Conservation (phyloP, 1,139 yeast genomes). For the Pichia sp. region DNA sequence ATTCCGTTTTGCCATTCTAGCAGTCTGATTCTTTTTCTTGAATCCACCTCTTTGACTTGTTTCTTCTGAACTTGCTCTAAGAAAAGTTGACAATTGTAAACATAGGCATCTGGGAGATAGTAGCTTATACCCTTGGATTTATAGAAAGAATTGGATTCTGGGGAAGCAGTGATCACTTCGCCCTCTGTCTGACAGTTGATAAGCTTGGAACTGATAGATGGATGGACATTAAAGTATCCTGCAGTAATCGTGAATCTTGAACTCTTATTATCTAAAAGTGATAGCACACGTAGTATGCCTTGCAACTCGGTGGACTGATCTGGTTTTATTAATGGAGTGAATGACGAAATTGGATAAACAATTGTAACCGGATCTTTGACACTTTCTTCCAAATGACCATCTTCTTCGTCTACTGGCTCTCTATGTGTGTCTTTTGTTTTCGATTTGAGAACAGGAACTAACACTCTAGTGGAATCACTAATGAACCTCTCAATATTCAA, state of each 20-base stretch:
- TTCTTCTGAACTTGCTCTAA: slow-evolving; percentile 41
- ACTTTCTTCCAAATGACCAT: slow-evolving; percentile 40
- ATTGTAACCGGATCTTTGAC: slow-evolving; percentile 45
- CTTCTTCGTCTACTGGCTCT: slow-evolving; percentile 25
- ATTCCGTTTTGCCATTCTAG: slow-evolving; percentile 86
- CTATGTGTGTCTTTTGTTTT: slow-evolving; percentile 15
- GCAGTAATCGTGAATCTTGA: slow-evolving; percentile 89
- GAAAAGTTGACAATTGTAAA: slow-evolving; percentile 69
- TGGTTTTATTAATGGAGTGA: slow-evolving; percentile 68
- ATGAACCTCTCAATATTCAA: slow-evolving; percentile 54
- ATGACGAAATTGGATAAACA: slow-evolving; percentile 91
- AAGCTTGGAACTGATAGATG: slow-evolving; percentile 62
- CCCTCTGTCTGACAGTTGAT: slow-evolving; percentile 61
- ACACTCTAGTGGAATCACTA: slow-evolving; percentile 51
- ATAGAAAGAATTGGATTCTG: slow-evolving; percentile 90
- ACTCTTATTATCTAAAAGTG: slow-evolving; percentile 51
- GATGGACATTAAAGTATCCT: slow-evolving; percentile 91
- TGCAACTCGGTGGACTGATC: slow-evolving; percentile 79
- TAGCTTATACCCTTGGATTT: slow-evolving; percentile 79
- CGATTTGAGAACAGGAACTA: slow-evolving; percentile 52
- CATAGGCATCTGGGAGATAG: slow-evolving; percentile 81
- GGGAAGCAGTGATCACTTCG: slow-evolving; percentile 81
- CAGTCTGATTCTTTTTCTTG: slow-evolving; percentile 49
- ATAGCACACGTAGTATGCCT: slow-evolving; percentile 55
- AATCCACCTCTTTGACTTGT: slow-evolving; percentile 26